A percentile compares a stretch with the other conserved stretches of the same genome.
Evolutionary conservation across 2,329 filamentous ascomycete species (phyloP).

Genomic region (Paracoccidioides brasiliensis): DNA sequence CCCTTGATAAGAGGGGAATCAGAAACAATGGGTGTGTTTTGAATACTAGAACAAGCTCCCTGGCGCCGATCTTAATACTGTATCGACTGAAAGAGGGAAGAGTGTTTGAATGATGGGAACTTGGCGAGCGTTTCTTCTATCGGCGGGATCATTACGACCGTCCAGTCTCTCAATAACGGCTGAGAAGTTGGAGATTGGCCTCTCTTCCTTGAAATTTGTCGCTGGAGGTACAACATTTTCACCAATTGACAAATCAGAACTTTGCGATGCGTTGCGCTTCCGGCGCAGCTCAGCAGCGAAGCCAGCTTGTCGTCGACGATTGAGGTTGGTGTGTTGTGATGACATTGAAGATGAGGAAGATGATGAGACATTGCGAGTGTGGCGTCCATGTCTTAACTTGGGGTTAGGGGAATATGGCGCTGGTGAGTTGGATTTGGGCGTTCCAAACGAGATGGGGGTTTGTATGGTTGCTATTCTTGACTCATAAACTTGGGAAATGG

Average conservation of each 20-base stretch:
- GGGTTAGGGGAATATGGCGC: not conserved
- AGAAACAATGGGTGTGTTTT: not conserved
- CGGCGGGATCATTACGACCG: conserved; percentile 2
- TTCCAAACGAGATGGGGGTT: not conserved
- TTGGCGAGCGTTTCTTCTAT: not conserved
- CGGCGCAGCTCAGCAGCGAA: conserved; percentile 23
- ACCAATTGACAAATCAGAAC: conserved; percentile 3
- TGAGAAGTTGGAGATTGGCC: conserved; percentile 29
- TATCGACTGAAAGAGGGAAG: not conserved
- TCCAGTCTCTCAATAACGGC: conserved; percentile 25
- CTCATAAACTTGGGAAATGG: conserved; percentile 47
- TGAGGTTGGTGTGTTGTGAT: conserved; percentile 7
- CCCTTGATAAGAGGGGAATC: not conserved
- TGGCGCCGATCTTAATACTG: not conserved
- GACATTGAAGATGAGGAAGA: conserved; percentile 1
- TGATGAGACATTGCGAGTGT: conserved; percentile 2
- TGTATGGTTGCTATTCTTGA: conserved; percentile 18
- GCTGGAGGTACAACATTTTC: conserved; percentile 5
- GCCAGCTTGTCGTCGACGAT: conserved; percentile 20
- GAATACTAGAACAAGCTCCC: not conserved
- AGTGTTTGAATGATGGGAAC: not conserved
- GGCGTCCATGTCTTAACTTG: conserved; percentile 6
- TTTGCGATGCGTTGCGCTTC: conserved; percentile 12
- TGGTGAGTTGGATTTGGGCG: conserved; percentile 9
- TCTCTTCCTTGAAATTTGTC: conserved; percentile 21